These are phyloP conservation scores for Metarhizium humberi DNA, from an alignment of 2,329 filamentous ascomycete genomes.

Conservation along the genomic window DNA sequence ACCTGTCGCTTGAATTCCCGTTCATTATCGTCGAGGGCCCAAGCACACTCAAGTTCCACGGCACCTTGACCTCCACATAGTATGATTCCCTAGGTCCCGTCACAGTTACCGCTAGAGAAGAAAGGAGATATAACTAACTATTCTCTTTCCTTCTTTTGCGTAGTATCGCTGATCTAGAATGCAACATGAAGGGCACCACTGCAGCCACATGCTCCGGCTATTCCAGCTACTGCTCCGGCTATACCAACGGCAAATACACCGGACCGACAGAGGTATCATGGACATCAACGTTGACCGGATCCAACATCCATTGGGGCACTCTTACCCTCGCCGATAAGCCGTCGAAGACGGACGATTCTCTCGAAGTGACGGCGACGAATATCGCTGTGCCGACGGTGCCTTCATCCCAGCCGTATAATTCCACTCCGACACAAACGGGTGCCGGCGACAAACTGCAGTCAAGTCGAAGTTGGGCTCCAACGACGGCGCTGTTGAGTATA, in stretches of 20 bases:
- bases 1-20: constrained; percentile 35
- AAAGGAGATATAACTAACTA: not conserved
- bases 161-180: constrained; percentile 35
- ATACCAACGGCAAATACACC: constrained; percentile 26
- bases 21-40: constrained; percentile 38
- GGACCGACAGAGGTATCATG: constrained; percentile 35
- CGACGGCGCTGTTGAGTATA: not conserved
- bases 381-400: constrained; percentile 7
- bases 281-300: constrained; percentile 33
- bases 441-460: not conserved
- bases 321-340: constrained; percentile 32
- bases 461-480: not conserved
- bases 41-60: constrained; percentile 33
- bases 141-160: not conserved
- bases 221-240: constrained; percentile 32
- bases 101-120: not conserved
- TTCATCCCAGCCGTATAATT: constrained; percentile 6
- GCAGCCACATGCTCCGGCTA: constrained; percentile 39
- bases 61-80: constrained; percentile 33
- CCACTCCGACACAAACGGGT: constrained; percentile 4
- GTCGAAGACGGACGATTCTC: constrained; percentile 18
- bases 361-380: constrained; percentile 14
- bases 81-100: constrained; percentile 15
- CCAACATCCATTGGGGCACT: constrained; percentile 33
- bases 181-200: constrained; percentile 31